Evolutionary conservation across 768 basidiomycete species (phyloP).

Genomic region (Tubosaeta sp.): DNA sequence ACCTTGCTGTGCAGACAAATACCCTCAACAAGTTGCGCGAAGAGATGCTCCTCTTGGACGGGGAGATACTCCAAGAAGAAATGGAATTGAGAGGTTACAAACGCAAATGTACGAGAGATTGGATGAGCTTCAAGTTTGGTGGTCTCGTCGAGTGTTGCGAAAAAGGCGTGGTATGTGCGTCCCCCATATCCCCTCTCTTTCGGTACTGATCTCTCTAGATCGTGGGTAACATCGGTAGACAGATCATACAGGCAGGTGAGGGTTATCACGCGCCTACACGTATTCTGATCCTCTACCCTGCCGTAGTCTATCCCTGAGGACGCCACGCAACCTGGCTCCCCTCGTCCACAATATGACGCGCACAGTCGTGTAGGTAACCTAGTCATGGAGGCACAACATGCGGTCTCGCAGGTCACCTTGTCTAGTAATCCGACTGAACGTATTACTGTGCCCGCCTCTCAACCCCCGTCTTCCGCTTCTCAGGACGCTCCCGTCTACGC

Average conservation of each 20-base stretch:
- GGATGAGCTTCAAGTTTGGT: slow-evolving; percentile 84
- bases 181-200: background rate
- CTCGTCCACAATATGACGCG: slow-evolving; percentile 67
- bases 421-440: slow-evolving; percentile 35
- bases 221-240: slow-evolving; percentile 47
- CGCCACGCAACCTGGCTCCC: slow-evolving; percentile 73
- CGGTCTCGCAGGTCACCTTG: slow-evolving; percentile 51
- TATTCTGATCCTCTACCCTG: slow-evolving; percentile 3
- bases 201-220: slow-evolving; percentile 29
- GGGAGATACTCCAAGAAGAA: slow-evolving; percentile 81
- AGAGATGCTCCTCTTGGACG: slow-evolving; percentile 74
- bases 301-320: slow-evolving; percentile 74
- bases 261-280: background rate
- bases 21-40: slow-evolving; percentile 63
- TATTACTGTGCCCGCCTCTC: slow-evolving; percentile 1
- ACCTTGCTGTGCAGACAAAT: slow-evolving; percentile 68
- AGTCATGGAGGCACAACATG: slow-evolving; percentile 57
- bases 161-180: slow-evolving; percentile 55
- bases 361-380: slow-evolving; percentile 59
- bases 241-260: slow-evolving; percentile 37
- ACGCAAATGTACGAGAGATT: slow-evolving; percentile 59
- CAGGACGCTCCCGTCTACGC: slow-evolving; percentile 2
- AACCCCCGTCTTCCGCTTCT: background rate
- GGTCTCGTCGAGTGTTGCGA: slow-evolving; percentile 81
- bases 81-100: slow-evolving; percentile 81